These are phyloP conservation scores for Nicotiana tomentosiformis DNA, from an alignment of 257 asterid species.

Conservation along the genomic window DNA sequence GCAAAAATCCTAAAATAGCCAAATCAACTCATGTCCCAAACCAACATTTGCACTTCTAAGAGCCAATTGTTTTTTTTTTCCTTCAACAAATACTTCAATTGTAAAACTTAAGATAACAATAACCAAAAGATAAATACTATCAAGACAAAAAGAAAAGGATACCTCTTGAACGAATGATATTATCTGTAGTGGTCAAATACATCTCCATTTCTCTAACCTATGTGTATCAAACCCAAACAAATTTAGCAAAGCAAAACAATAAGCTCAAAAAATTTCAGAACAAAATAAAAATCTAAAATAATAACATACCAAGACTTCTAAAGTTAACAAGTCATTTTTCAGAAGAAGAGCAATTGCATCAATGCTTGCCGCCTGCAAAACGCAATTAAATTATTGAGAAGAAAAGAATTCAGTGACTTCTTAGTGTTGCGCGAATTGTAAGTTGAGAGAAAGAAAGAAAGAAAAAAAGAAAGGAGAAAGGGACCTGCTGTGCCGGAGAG, in stretches of 20 bases:
- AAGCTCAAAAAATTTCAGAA: not conserved
- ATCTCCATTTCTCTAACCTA: constrained; percentile 91
- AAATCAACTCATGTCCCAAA: not conserved
- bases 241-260: not conserved
- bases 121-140: not conserved
- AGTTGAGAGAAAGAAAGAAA: not conserved
- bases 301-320: constrained; percentile 57
- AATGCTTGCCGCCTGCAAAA: constrained; percentile 59
- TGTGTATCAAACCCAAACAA: not conserved
- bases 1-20: not conserved
- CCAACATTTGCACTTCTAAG: not conserved
- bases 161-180: constrained; percentile 78
- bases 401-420: not conserved
- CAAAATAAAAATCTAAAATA: not conserved
- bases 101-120: not conserved
- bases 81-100: not conserved
- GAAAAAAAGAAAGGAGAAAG: not conserved
- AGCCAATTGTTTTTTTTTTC: not conserved
- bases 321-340: constrained; percentile 51
- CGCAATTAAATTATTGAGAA: constrained; percentile 3
- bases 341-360: constrained; percentile 53
- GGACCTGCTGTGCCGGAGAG: constrained; percentile 66
- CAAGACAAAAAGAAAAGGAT: not conserved
- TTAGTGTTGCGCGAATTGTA: not conserved
- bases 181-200: constrained; percentile 86